These are phyloP conservation scores for Fusarium continuum DNA, from an alignment of 2,329 filamentous ascomycete genomes.

Conservation along the genomic window DNA sequence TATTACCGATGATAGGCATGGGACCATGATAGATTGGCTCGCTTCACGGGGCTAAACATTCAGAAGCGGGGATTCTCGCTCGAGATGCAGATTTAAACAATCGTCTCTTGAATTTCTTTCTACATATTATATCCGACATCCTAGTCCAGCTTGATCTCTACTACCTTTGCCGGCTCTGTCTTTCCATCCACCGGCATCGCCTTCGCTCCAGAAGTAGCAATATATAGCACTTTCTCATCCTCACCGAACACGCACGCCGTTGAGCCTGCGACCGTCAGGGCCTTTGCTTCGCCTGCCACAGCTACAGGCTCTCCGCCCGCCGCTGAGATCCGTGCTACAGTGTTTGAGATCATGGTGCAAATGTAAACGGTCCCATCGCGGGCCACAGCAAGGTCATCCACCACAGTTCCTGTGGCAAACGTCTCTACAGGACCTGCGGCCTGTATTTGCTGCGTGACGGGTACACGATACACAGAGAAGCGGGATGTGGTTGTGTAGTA, in stretches of 20 bases:
- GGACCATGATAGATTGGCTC: slow-evolving; percentile 34
- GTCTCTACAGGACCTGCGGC: slow-evolving; percentile 21
- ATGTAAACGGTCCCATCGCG: slow-evolving; percentile 31
- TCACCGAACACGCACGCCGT: slow-evolving; percentile 27
- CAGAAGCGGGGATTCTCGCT: slow-evolving; percentile 4
- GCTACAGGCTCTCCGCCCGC: neutral
- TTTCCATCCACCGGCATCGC: slow-evolving; percentile 25
- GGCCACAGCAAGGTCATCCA: slow-evolving; percentile 32
- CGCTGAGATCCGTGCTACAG: slow-evolving; percentile 14
- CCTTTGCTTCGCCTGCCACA: slow-evolving; percentile 16
- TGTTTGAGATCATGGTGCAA: slow-evolving; percentile 35
- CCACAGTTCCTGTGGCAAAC: slow-evolving; percentile 14
- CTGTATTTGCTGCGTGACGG: slow-evolving; percentile 12
- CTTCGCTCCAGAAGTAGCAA: slow-evolving; percentile 26
- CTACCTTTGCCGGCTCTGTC: slow-evolving; percentile 35
- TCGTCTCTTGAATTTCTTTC: neutral
- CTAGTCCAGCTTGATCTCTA: slow-evolving; percentile 18
- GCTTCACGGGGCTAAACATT: slow-evolving; percentile 17
- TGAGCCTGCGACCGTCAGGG: slow-evolving; percentile 18
- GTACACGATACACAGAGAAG: slow-evolving; percentile 27
- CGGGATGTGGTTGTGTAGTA: slow-evolving; percentile 31
- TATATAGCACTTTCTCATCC: slow-evolving; percentile 21
- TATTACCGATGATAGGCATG: slow-evolving; percentile 35
- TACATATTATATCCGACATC: neutral
- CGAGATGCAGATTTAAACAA: slow-evolving; percentile 9